Conservation (phyloP, 306 rosid species). For the Oxytropis ochrocephala region DNA sequence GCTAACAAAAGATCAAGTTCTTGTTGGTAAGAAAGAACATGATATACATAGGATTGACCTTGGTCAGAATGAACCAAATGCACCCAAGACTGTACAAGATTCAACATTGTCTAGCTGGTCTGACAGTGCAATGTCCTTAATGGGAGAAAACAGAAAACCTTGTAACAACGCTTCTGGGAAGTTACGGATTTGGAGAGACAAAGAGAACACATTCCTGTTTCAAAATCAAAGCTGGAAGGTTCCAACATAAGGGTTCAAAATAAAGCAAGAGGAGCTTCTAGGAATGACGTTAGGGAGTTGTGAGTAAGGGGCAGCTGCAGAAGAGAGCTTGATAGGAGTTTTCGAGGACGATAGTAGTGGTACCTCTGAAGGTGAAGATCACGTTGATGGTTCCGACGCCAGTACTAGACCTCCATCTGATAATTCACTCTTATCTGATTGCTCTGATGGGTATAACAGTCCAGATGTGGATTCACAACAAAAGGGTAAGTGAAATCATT, state of each 20-base stretch:
- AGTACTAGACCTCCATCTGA: constrained; percentile 61
- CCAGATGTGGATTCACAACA: constrained; percentile 33
- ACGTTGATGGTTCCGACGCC: constrained; percentile 36
- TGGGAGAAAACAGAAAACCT: constrained; percentile 28
- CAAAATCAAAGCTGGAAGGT: constrained; percentile 28
- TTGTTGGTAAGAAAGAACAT: constrained; percentile 12
- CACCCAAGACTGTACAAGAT: constrained; percentile 23
- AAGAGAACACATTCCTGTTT: constrained; percentile 22
- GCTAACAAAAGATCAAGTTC: constrained; percentile 29
- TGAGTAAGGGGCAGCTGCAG: constrained; percentile 22
- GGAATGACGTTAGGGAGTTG: constrained; percentile 22
- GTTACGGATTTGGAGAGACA: constrained; percentile 13
- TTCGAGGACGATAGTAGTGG: constrained; percentile 60
- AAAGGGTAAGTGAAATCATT: constrained; percentile 26
- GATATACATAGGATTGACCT: constrained; percentile 21
- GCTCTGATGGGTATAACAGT: constrained; percentile 63
- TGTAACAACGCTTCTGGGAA: constrained; percentile 28
- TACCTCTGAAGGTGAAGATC: constrained; percentile 45
- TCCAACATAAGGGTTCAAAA: constrained; percentile 24
- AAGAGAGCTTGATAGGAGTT: constrained; percentile 43
- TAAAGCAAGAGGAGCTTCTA: constrained; percentile 29
- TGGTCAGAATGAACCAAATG: constrained; percentile 31
- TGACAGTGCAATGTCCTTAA: constrained; percentile 25
- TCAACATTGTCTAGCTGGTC: constrained; percentile 31
- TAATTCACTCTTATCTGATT: constrained; percentile 46